Percentiles rank a stretch among this genome's conserved stretches.
Evolutionary conservation across 1,284 basidiomycete species (phyloP).

Genomic region (Rhodofomes roseus): DNA sequence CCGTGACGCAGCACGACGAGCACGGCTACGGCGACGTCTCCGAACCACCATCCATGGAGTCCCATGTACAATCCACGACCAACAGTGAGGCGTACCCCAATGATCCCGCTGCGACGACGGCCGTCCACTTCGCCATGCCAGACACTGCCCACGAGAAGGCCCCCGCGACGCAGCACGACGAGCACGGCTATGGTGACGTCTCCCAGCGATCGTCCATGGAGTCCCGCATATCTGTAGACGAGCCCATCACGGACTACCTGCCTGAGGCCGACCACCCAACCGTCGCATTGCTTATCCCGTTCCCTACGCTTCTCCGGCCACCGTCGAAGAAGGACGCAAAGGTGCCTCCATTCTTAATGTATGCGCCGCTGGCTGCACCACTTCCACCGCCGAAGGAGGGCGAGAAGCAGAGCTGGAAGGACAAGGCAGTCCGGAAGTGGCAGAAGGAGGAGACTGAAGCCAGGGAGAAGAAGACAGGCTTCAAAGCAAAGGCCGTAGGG

Average conservation of each 20-base stretch:
- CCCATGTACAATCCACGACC: too few relatives aligned
- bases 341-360: conserved; percentile 8
- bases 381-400: conserved; percentile 2
- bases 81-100: too few relatives aligned
- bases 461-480: conserved; percentile 5
- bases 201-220: background rate
- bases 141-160: background rate
- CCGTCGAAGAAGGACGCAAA: conserved; percentile 5
- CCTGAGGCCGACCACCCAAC: conserved; percentile 4
- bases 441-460: conserved; percentile 8
- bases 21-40: background rate
- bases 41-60: background rate
- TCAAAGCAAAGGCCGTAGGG: conserved; percentile 5
- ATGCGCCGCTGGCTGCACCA: conserved; percentile 6
- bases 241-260: conserved; percentile 6
- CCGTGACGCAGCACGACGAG: background rate
- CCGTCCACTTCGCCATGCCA: background rate
- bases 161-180: background rate
- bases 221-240: conserved; percentile 1
- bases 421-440: conserved; percentile 9
- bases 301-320: background rate
- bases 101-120: background rate
- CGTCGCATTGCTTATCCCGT: conserved; percentile 5
- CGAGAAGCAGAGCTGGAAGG: conserved; percentile 5
- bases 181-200: background rate